These are phyloP conservation scores for Ceriops tagal DNA, from an alignment of 345 rosid species.

Conservation along the genomic window DNA sequence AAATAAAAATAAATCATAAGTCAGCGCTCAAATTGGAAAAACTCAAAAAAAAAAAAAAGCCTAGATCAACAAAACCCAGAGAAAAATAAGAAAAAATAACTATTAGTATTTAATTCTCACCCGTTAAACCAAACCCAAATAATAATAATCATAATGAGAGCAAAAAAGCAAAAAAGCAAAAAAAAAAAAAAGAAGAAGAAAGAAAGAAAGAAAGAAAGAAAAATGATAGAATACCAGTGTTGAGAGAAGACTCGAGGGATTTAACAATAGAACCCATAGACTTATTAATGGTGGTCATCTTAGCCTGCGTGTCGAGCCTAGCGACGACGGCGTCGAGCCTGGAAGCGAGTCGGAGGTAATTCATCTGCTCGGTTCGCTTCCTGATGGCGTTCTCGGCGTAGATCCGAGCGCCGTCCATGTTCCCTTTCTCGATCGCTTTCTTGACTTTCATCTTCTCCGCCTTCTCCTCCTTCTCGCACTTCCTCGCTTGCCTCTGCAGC, in stretches of 20 bases:
- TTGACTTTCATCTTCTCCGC: constrained; percentile 93
- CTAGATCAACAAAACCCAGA: no score
- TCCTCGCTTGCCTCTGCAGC: constrained; percentile 83
- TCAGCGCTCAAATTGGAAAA: no score
- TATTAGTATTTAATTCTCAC: no score
- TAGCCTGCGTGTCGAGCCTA: constrained; percentile 91
- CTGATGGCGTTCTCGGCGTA: constrained; percentile 98
- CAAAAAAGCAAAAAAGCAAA: not conserved
- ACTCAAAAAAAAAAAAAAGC: no score
- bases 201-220: not conserved
- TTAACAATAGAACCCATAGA: constrained; percentile 87
- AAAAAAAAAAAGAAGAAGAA: no score
- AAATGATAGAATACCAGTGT: constrained; percentile 49
- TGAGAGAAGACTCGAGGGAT: constrained; percentile 87
- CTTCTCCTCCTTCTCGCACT: constrained; percentile 99
- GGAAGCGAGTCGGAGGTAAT: constrained; percentile 87
- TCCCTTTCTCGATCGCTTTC: constrained; percentile 98
- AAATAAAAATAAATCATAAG: no score
- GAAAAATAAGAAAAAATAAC: no score
- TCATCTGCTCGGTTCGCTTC: constrained; percentile 96
- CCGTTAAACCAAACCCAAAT: no score
- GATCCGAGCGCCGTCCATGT: constrained; percentile 99
- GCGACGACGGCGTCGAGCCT: constrained; percentile 96
- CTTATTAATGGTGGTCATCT: constrained; percentile 88
- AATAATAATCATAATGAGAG: no score